Percentiles rank a stretch among this genome's conserved stretches.
These are phyloP conservation scores for Aphanomyces euteiches DNA, from an alignment of 352 stramenopile species.

Conservation along the genomic window DNA sequence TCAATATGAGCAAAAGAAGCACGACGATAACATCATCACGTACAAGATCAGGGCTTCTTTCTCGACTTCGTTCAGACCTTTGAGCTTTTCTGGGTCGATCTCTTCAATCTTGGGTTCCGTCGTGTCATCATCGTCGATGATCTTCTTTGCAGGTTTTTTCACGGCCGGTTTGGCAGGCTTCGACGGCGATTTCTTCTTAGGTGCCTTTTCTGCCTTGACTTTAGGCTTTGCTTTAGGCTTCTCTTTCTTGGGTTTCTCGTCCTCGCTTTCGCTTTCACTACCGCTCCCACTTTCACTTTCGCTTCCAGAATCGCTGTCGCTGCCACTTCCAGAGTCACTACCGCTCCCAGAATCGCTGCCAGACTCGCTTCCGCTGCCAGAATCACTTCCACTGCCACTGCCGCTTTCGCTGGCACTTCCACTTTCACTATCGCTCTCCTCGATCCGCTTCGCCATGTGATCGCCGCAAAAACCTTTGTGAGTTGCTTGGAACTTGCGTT, in stretches of 20 bases:
- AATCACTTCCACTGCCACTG: slow-evolving; percentile 35
- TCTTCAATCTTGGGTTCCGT: slow-evolving; percentile 36
- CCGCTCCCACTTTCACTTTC: slow-evolving; percentile 32
- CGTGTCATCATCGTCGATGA: slow-evolving; percentile 20
- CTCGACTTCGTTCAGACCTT: slow-evolving; percentile 77
- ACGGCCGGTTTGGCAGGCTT: slow-evolving; percentile 32
- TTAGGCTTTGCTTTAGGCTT: slow-evolving; percentile 41
- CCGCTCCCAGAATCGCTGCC: slow-evolving; percentile 42
- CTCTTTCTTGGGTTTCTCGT: slow-evolving; percentile 33
- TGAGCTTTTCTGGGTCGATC: slow-evolving; percentile 35
- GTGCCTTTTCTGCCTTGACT: slow-evolving; percentile 33
- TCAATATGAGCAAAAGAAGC: neutral
- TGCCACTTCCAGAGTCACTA: slow-evolving; percentile 12
- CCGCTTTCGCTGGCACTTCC: slow-evolving; percentile 33
- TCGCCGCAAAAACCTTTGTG: neutral
- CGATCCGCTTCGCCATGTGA: slow-evolving; percentile 28
- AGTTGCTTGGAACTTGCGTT: neutral
- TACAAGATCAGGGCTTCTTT: slow-evolving; percentile 81
- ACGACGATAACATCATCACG: slow-evolving; percentile 20
- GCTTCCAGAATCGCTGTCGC: slow-evolving; percentile 39
- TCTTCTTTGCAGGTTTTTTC: slow-evolving; percentile 35
- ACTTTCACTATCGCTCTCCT: slow-evolving; percentile 26
- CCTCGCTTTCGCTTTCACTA: slow-evolving; percentile 35
- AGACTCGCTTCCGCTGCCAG: slow-evolving; percentile 29
- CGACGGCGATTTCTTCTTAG: slow-evolving; percentile 31